Percentiles rank a stretch among this genome's conserved stretches.
phyloP scores from a whole-genome alignment of 768 basidiomycete genomes.

The Russula virescens region DNA sequence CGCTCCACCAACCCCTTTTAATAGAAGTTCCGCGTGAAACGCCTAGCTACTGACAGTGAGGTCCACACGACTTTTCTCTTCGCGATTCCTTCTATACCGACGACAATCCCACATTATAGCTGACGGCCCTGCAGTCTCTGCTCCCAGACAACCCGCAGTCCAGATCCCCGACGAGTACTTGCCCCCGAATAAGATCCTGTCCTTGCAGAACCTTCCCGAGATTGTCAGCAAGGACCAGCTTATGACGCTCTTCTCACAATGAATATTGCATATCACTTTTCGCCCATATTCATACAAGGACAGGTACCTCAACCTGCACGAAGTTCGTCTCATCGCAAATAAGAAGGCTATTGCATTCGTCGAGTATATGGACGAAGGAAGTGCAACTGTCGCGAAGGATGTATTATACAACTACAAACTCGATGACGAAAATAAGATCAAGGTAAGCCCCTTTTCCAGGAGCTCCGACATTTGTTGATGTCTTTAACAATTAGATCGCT shows the following conservation, averaged over 20 bases:
- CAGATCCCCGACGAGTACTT: slow-evolving; percentile 99
- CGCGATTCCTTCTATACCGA: slow-evolving; percentile 3
- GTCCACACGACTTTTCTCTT: slow-evolving; percentile 14
- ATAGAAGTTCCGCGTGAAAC: slow-evolving; percentile 75
- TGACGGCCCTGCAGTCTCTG: slow-evolving; percentile 59
- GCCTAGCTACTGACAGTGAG: slow-evolving; percentile 74
- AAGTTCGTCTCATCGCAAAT: slow-evolving; percentile 97
- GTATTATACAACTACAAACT: slow-evolving; percentile 97
- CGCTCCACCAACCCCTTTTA: slow-evolving; percentile 89
- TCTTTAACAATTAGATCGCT: slow-evolving; percentile 19
- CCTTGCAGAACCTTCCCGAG: slow-evolving; percentile 95
- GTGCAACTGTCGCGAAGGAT: slow-evolving; percentile 88
- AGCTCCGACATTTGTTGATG: background rate
- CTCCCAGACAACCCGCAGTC: slow-evolving; percentile 73
- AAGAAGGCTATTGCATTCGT: slow-evolving; percentile 99
- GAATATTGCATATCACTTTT: slow-evolving; percentile 29
- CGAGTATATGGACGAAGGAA: slow-evolving; percentile 91
- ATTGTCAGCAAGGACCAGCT: slow-evolving; percentile 90
- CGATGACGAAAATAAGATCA: slow-evolving; percentile 98
- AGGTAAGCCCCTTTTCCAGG: slow-evolving; percentile 42
- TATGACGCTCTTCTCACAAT: slow-evolving; percentile 88
- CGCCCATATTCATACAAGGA: background rate
- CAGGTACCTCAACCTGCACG: slow-evolving; percentile 92
- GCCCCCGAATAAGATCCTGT: slow-evolving; percentile 98
- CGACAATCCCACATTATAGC: slow-evolving; percentile 36